These are phyloP conservation scores for Carex sylvatica DNA, from an alignment of 202 grass and related monocot genomes.

Conservation along the genomic window DNA sequence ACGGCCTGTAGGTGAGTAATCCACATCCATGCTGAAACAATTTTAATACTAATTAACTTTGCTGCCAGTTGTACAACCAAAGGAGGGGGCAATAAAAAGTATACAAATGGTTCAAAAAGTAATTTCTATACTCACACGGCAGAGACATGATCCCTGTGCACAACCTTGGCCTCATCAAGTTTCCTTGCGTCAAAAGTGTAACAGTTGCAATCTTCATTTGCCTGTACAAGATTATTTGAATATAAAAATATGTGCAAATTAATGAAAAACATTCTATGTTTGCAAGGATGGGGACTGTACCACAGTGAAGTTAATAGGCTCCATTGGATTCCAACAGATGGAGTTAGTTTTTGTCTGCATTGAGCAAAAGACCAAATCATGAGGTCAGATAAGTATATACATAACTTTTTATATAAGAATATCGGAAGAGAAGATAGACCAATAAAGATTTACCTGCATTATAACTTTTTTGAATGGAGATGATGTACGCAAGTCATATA, in stretches of 20 bases:
- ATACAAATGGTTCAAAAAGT: constrained; percentile 6
- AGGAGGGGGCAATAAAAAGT: background rate
- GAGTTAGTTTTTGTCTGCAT: constrained; percentile 91
- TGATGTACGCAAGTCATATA: constrained; percentile 92
- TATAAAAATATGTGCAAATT: background rate
- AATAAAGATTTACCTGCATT: constrained; percentile 66
- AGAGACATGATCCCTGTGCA: constrained; percentile 97
- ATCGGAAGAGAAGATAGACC: constrained; percentile 2
- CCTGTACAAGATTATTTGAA: constrained; percentile 43
- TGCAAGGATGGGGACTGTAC: constrained; percentile 44
- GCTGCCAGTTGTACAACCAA: background rate
- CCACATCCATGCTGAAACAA: constrained; percentile 93
- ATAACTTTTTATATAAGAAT: constrained; percentile 9
- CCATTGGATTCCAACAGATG: constrained; percentile 93
- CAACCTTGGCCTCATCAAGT: constrained; percentile 83
- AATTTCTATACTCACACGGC: constrained; percentile 61
- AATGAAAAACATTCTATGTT: background rate
- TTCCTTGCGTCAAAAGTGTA: constrained; percentile 89
- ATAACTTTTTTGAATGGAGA: constrained; percentile 91
- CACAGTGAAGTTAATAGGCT: constrained; percentile 95
- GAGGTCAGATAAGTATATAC: constrained; percentile 17
- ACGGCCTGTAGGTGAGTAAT: constrained; percentile 87
- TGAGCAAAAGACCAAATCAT: constrained; percentile 23
- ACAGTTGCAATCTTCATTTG: constrained; percentile 97
- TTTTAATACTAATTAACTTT: background rate